phyloP scores from a whole-genome alignment of 176 grass and related monocot genomes.

The Tuctoria greenei region DNA sequence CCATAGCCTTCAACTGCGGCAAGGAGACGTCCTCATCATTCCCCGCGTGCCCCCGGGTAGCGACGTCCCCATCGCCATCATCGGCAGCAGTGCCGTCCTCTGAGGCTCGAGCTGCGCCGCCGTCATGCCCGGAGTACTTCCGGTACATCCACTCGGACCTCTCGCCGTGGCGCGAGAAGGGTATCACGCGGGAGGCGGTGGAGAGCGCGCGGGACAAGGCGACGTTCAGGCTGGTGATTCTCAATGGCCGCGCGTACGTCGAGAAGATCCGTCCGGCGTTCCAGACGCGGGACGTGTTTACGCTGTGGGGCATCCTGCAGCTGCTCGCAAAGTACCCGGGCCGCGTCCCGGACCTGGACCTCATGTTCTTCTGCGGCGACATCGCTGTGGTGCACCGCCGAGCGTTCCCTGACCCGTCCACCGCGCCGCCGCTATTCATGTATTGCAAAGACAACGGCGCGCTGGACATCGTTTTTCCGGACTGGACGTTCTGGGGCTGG shows the following conservation, averaged over 20 bases:
- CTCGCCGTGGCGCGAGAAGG: constrained; percentile 44
- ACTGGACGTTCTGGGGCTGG: constrained; percentile 81
- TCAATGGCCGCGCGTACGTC: constrained; percentile 42
- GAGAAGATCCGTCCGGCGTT: constrained; percentile 32
- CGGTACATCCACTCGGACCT: constrained; percentile 57
- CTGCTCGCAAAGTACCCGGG: constrained; percentile 52
- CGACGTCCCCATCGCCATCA: background rate
- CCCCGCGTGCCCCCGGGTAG: background rate
- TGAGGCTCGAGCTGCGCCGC: background rate
- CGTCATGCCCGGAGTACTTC: constrained; percentile 41
- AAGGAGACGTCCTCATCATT: background rate
- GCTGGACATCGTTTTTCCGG: constrained; percentile 58
- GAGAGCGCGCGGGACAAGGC: constrained; percentile 25
- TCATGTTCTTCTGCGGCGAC: constrained; percentile 71
- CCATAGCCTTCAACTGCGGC: background rate
- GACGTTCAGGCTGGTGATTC: constrained; percentile 51
- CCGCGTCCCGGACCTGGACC: constrained; percentile 55
- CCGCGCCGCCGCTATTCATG: constrained; percentile 42
- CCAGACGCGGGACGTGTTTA: constrained; percentile 63
- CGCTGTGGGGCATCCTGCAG: constrained; percentile 69
- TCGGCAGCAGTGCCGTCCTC: background rate
- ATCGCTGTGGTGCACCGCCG: background rate
- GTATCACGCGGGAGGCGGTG: constrained; percentile 51
- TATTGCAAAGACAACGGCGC: constrained; percentile 46
- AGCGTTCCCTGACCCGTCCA: background rate